Evolutionary conservation across 2,329 filamentous ascomycete species (phyloP).

Genomic region (Fusarium oxysporum): DNA sequence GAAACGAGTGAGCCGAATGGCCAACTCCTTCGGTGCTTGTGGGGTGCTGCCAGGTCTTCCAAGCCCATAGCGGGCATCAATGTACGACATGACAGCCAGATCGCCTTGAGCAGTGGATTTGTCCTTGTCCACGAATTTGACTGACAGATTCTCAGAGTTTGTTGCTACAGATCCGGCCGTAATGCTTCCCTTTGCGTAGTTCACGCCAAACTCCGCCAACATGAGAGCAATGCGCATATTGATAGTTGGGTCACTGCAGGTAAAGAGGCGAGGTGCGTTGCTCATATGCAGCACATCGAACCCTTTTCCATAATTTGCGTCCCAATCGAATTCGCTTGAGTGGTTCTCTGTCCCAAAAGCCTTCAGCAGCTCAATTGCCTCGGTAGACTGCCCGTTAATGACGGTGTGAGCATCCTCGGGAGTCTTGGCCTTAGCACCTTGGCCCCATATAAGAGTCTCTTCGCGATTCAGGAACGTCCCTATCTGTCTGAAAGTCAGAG

Average conservation of each 20-base stretch:
- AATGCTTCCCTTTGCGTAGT: conserved; percentile 60
- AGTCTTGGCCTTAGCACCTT: conserved; percentile 81
- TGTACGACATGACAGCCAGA: conserved; percentile 67
- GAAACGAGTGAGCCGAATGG: conserved; percentile 55
- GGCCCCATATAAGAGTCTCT: conserved; percentile 85
- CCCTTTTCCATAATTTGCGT: conserved; percentile 78
- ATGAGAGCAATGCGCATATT: conserved; percentile 64
- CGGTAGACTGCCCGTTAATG: conserved; percentile 74
- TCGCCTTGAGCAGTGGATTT: conserved; percentile 63
- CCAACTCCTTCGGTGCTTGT: conserved; percentile 48
- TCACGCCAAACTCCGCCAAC: conserved; percentile 61
- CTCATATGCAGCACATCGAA: conserved; percentile 84
- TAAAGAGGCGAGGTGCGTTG: conserved; percentile 62
- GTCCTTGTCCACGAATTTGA: conserved; percentile 69
- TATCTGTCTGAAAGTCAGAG: conserved; percentile 89
- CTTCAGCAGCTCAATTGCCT: conserved; percentile 76
- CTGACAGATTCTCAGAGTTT: conserved; percentile 27
- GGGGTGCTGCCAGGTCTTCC: conserved; percentile 44
- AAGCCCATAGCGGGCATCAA: conserved; percentile 65
- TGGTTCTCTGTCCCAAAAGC: conserved; percentile 92
- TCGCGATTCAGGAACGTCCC: conserved; percentile 81
- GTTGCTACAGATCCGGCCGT: conserved; percentile 33
- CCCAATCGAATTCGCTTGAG: conserved; percentile 78
- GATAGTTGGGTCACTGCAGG: conserved; percentile 58
- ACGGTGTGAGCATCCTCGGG: conserved; percentile 70